These are phyloP conservation scores for Bretschneidera sinensis DNA, from an alignment of 345 rosid genomes.

Conservation along the genomic window DNA sequence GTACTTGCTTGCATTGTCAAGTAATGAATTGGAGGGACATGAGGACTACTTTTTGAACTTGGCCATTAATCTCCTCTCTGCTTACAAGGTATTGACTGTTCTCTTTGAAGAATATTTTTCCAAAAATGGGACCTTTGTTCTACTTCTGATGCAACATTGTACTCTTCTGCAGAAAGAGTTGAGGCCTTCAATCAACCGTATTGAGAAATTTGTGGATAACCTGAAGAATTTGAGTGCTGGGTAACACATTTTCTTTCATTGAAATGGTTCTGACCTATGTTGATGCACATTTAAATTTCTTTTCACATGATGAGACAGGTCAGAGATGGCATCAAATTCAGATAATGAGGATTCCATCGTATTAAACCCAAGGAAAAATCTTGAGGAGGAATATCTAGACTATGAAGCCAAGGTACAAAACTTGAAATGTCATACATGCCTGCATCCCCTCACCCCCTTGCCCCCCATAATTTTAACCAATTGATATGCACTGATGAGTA, in stretches of 20 bases:
- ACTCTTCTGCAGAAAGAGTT: constrained; percentile 60
- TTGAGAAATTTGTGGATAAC: constrained; percentile 80
- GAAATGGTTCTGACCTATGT: constrained; percentile 12
- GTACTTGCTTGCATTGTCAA: constrained; percentile 36
- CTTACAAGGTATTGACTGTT: constrained; percentile 68
- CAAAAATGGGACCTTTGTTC: not conserved
- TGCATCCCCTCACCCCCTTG: not conserved
- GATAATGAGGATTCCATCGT: constrained; percentile 46
- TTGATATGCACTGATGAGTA: no score
- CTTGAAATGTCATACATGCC: no score
- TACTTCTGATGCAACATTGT: constrained; percentile 1
- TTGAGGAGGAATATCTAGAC: constrained; percentile 86
- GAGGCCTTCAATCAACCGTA: constrained; percentile 63
- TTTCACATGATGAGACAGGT: constrained; percentile 40
- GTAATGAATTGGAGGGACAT: constrained; percentile 82
- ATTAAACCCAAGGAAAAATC: constrained; percentile 66
- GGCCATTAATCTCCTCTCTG: constrained; percentile 61
- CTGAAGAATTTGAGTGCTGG: constrained; percentile 66
- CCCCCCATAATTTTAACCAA: not conserved
- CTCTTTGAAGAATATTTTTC: not conserved
- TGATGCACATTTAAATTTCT: constrained; percentile 17
- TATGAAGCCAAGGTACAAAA: constrained; percentile 76
- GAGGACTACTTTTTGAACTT: constrained; percentile 68
- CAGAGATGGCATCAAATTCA: constrained; percentile 35
- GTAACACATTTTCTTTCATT: constrained; percentile 30